phyloP scores from a whole-genome alignment of 306 rosid genomes.

The Senna siamea region DNA sequence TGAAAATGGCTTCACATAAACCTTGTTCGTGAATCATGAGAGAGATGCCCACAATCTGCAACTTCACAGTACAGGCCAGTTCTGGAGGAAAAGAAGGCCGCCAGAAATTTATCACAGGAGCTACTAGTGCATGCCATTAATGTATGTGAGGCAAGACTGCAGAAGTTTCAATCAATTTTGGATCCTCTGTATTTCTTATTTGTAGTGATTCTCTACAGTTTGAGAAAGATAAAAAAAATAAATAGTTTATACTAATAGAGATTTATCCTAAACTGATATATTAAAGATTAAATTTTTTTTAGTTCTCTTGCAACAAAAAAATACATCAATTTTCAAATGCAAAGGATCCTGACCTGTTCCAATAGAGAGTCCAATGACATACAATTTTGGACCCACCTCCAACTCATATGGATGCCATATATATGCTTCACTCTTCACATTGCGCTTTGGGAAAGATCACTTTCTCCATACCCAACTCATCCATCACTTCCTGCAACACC shows the following conservation, averaged over 20 bases:
- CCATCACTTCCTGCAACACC: constrained; percentile 32
- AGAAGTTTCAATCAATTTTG: too few species aligned
- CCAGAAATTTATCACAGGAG: constrained; percentile 49
- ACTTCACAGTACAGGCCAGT: constrained; percentile 41
- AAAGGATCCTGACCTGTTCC: constrained; percentile 41
- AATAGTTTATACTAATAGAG: too few species aligned
- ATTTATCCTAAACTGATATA: too few species aligned
- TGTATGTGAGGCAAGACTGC: too few species aligned
- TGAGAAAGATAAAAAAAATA: too few species aligned
- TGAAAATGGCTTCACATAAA: constrained; percentile 45
- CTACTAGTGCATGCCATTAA: constrained; percentile 36
- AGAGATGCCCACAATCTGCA: constrained; percentile 44
- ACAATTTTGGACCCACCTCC: constrained; percentile 39
- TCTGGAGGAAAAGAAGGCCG: constrained; percentile 45
- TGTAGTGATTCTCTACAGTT: too few species aligned
- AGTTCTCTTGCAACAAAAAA: too few species aligned
- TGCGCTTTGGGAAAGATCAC: constrained; percentile 49
- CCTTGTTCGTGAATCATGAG: constrained; percentile 38
- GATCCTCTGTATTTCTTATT: too few species aligned
- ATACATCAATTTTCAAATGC: too few species aligned
- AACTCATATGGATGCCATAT: constrained; percentile 45
- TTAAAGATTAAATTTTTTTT: too few species aligned
- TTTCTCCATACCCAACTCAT: constrained; percentile 51
- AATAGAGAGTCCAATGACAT: constrained; percentile 45
- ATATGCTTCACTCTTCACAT: constrained; percentile 50